Evolutionary conservation across 177 flowering plant species (phyloP).

Genomic region (Tripterygium wilfordii): DNA sequence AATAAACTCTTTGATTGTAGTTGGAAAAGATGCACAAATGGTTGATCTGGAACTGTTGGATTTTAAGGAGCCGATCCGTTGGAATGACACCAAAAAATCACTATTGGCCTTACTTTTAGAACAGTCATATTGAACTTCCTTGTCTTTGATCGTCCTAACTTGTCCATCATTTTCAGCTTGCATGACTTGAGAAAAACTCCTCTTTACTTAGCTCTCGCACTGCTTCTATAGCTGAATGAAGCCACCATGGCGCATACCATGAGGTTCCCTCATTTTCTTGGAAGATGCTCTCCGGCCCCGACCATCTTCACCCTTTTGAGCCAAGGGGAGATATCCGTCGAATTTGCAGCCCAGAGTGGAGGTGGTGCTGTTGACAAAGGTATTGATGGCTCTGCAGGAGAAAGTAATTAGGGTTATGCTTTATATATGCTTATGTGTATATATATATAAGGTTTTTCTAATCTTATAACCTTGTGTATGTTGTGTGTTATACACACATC

Average conservation of each 20-base stretch:
- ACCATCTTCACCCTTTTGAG: slow-evolving; percentile 3
- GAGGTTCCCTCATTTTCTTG: slow-evolving; percentile 9
- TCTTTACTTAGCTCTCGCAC: slow-evolving; percentile 29
- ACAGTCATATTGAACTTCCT: slow-evolving; percentile 17
- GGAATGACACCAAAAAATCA: slow-evolving; percentile 11
- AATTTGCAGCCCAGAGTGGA: slow-evolving; percentile 9
- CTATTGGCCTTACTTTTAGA: slow-evolving; percentile 17
- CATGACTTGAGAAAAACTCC: slow-evolving; percentile 36
- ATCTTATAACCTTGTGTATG: no score
- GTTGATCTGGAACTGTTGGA: slow-evolving; percentile 21
- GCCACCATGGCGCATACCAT: slow-evolving; percentile 7
- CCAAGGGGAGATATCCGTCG: slow-evolving; percentile 14
- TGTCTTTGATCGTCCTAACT: slow-evolving; percentile 2
- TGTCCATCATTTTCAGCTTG: slow-evolving; percentile 19
- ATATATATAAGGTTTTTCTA: no score
- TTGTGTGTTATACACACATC: no score
- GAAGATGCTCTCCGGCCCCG: slow-evolving; percentile 10
- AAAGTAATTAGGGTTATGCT: no score
- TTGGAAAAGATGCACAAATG: slow-evolving; percentile 19
- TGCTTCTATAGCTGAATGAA: slow-evolving; percentile 28
- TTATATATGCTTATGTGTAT: no score
- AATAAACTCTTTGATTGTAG: neutral
- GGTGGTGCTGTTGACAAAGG: slow-evolving; percentile 20
- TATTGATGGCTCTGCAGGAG: slow-evolving; percentile 19
- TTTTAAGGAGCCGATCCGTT: slow-evolving; percentile 18